Base-by-base conservation (phyloP, 257 asterid genomes). In the Scutellaria barbata region DNA sequence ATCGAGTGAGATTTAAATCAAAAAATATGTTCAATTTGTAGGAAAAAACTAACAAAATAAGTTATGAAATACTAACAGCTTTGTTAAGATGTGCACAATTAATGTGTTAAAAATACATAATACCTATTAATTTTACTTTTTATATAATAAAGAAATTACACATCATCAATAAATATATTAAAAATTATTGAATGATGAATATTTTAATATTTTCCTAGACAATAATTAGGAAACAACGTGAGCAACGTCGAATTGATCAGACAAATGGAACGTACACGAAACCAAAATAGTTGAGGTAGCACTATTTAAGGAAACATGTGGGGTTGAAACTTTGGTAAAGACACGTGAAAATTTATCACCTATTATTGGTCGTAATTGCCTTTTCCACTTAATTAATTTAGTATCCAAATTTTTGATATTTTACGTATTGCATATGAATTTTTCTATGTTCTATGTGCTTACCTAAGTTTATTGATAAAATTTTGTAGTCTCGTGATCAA, bases 321-420 rank as follows among this genome's bases (percentile, higher is more conserved):
- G 73, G 76, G 72, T 12, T 17, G 17, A 42, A 42, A 61, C 37
- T 71, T 70, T 55, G 76, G 72, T 76, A 70, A 71, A 76, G 58
- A 47, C 37, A 64, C 76, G 71, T 64, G 7, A 56, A 56, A 37
- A 63, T 7, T 63, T 56, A 39, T 55, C 51, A 45, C 20, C 63
- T 45, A 63, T 65, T 22, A 53, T 69, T 67, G 75, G 71, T 53
- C 22, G 20, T 11, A 30, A 52, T 51, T 41, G 33, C 51, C 41
- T 37, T 67, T 66, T 55, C 52, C 58, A 53, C 30, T 58, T 30
- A 2, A 30, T 30, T 22, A 30, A 30, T 71, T 71, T 33, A 42
- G 1, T 3, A 37, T 37, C 13, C 50, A 11, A 0, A 5, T 20
- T 43, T 13, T 68, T 53, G 42, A 54, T 12, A 14, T 51, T 68